Base-by-base conservation (phyloP, 352 stramenopile genomes). In the Phytophthora kernoviae region DNA sequence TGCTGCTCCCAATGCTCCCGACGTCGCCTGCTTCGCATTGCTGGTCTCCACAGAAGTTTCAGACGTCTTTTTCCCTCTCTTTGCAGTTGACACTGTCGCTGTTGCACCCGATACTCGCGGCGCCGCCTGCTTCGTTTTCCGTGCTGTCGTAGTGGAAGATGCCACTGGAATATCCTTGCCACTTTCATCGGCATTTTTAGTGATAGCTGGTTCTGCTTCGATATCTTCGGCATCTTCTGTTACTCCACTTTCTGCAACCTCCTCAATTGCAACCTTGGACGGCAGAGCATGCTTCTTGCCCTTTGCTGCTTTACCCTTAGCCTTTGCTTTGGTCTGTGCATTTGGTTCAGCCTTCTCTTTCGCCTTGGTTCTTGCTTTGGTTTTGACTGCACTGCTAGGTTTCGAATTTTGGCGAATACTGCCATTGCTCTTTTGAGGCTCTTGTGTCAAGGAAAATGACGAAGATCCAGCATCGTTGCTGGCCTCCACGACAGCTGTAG, bases 211-310 rank as follows among this genome's bases (percentile, higher is more conserved):
- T 11, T 22, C 53, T 20, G 32, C 33, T 22, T 53, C 21, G 22
- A 32, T 17, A 30, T 26, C 15, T 41, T 54, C 17, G 30, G 21
- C 41, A 46, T 21, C 37, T 22, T 27, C 18, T 9, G 20, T n/a
- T n/a, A 40, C 37, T 32, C 18, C n/a, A 21, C n/a, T 6, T 26
- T 53, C 33, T 36, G 15, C 30, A 12, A 4, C 15, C 12, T 22
- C 24, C 5, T 59, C 30, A 4, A 20, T 2, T 15, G 17, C 20
- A 32, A 17, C 37, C 11, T 18, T 58, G 9, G 53, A 47, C 4
- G 53, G n/a, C 18, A 39, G 48, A 30, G 41, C 36, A 8, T 58
- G 52, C 42, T 65, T 73, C 36, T 71, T 62, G 1, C 45, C 43
- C 21, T 49, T 62, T 9, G 47, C 32, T 34, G 33, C 32, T 48